Percentiles rank a stretch among this genome's conserved stretches.
phyloP scores from a whole-genome alignment of 164 flowering plant genomes.

The Umbilicus rupestris region DNA sequence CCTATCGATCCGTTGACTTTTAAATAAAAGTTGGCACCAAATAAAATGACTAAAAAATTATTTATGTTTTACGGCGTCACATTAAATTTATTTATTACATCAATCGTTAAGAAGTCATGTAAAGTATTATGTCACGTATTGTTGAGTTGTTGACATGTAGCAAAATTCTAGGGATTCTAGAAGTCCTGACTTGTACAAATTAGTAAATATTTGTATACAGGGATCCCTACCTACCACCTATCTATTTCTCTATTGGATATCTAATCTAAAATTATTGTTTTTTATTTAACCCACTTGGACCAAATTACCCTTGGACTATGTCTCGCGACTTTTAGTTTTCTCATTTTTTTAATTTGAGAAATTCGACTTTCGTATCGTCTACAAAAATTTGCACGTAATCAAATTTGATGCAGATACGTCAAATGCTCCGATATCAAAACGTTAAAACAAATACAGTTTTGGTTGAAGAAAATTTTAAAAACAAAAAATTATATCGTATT shows the following conservation, averaged over 20 bases:
- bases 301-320: not conserved
- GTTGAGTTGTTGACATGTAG: not conserved
- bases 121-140: not conserved
- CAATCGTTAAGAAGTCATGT: not conserved
- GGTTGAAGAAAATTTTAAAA: too few species aligned
- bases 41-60: not conserved
- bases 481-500: too few species aligned
- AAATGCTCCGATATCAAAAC: too few species aligned
- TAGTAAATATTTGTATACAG: not conserved
- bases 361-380: too few species aligned
- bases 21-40: not conserved
- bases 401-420: too few species aligned
- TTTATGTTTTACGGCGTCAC: too few species aligned
- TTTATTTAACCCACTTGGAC: not conserved
- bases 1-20: not conserved
- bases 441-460: too few species aligned
- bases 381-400: too few species aligned
- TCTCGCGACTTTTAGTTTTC: not conserved
- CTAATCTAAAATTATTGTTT: not conserved
- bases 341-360: not conserved
- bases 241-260: not conserved
- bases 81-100: not conserved
- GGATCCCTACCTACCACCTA: not conserved
- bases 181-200: not conserved
- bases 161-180: not conserved